Percentiles rank a stretch among this genome's conserved stretches.
Conservation (phyloP, 345 rosid species). For the Physaria fendleri region DNA sequence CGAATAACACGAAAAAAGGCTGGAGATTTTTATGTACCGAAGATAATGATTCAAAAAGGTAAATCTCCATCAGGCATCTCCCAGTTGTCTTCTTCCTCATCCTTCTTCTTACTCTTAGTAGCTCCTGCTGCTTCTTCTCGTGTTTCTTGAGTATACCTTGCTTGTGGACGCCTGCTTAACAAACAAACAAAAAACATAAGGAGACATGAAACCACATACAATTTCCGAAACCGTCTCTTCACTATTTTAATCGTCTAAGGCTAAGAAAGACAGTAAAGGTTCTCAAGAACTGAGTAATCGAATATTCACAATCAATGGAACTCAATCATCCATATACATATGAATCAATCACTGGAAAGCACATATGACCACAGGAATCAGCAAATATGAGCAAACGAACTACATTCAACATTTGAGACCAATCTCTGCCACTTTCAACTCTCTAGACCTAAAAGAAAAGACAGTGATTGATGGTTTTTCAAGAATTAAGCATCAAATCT, state of each 20-base stretch:
- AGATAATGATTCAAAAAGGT: slow-evolving; percentile 33
- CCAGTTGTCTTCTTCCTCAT: slow-evolving; percentile 79
- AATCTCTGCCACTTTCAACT: neutral
- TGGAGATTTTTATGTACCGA: slow-evolving; percentile 10
- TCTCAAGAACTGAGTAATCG: neutral
- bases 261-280: neutral
- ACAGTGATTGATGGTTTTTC: neutral
- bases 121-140: slow-evolving; percentile 41
- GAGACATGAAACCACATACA: neutral
- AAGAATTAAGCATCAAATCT: neutral
- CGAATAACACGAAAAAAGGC: neutral
- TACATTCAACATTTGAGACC: neutral
- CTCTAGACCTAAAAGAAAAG: neutral
- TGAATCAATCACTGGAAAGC: too few relatives aligned
- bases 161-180: slow-evolving; percentile 41
- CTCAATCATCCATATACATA: neutral
- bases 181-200: neutral
- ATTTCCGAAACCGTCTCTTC: neutral
- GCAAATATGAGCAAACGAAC: neutral
- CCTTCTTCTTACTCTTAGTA: slow-evolving; percentile 40
- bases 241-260: neutral
- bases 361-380: neutral
- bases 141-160: slow-evolving; percentile 32
- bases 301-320: neutral
- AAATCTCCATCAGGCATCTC: slow-evolving; percentile 62